phyloP scores from a whole-genome alignment of 176 grass and related monocot species.

The Tuctoria greenei region DNA sequence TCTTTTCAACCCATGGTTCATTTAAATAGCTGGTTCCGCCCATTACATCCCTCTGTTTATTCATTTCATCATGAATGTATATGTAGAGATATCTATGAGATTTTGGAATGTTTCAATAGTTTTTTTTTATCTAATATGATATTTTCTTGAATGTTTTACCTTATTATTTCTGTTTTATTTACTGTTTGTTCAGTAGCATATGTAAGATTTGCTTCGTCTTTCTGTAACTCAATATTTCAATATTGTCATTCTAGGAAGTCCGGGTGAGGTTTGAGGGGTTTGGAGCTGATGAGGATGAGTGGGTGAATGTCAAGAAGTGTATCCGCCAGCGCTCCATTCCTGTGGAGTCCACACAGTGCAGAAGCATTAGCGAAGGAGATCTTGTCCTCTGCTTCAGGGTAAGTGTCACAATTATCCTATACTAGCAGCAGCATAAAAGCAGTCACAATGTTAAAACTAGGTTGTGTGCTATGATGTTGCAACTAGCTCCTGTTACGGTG shows the following conservation, averaged over 20 bases:
- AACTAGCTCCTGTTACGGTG: neutral
- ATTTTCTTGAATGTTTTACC: neutral
- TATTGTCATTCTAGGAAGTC: slow-evolving; percentile 69
- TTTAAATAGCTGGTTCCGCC: neutral
- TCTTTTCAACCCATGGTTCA: neutral
- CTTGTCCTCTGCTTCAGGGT: slow-evolving; percentile 88
- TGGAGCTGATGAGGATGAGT: slow-evolving; percentile 92
- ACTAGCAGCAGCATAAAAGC: neutral
- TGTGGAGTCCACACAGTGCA: slow-evolving; percentile 71
- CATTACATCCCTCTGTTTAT: neutral
- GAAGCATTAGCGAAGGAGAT: slow-evolving; percentile 54
- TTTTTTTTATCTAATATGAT: neutral
- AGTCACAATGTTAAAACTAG: neutral
- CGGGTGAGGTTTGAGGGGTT: slow-evolving; percentile 81
- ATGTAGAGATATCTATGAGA: neutral
- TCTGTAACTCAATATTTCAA: slow-evolving; percentile 1
- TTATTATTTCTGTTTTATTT: neutral
- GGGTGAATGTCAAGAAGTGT: slow-evolving; percentile 77
- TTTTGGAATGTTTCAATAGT: slow-evolving; percentile 21
- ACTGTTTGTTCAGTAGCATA: neutral
- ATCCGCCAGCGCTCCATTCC: slow-evolving; percentile 87
- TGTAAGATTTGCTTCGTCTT: neutral
- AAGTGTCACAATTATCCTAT: neutral
- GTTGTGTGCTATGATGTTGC: neutral
- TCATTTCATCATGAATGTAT: slow-evolving; percentile 4